Percentiles rank a stretch among this genome's conserved stretches.
phyloP scores from a whole-genome alignment of 371 early-diverging fungal genomes.

The Actinomortierella wolfii region DNA sequence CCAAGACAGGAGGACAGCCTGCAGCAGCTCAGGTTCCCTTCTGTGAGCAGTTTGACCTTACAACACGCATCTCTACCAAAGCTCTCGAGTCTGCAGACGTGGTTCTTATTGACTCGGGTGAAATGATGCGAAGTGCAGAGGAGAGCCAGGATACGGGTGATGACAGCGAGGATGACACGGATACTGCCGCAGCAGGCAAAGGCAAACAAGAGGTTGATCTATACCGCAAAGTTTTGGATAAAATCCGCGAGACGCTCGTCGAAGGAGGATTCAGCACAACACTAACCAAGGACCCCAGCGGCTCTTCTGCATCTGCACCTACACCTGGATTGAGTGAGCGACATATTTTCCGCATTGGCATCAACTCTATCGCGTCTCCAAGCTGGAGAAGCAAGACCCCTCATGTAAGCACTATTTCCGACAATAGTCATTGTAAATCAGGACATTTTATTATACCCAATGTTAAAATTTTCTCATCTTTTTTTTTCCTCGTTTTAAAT shows the following conservation, averaged over 20 bases:
- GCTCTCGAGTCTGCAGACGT: conserved; percentile 56
- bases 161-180: conserved; percentile 33
- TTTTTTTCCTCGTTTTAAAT: neutral
- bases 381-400: conserved; percentile 70
- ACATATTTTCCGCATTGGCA: conserved; percentile 75
- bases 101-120: conserved; percentile 45
- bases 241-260: conserved; percentile 60
- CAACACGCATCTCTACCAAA: conserved; percentile 61
- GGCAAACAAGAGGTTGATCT: conserved; percentile 37
- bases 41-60: conserved; percentile 79
- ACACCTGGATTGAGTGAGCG: conserved; percentile 53
- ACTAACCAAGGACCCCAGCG: conserved; percentile 13
- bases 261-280: conserved; percentile 66
- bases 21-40: conserved; percentile 52
- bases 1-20: conserved; percentile 2
- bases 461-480: neutral
- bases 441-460: neutral
- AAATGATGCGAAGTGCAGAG: conserved; percentile 20
- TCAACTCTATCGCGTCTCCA: conserved; percentile 80
- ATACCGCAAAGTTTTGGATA: conserved; percentile 61
- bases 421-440: neutral
- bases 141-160: conserved; percentile 25
- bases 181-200: neutral
- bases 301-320: conserved; percentile 45
- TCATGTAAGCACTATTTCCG: conserved; percentile 48